These are phyloP conservation scores for Carpinus fangiana DNA, from an alignment of 306 rosid species.

Conservation along the genomic window DNA sequence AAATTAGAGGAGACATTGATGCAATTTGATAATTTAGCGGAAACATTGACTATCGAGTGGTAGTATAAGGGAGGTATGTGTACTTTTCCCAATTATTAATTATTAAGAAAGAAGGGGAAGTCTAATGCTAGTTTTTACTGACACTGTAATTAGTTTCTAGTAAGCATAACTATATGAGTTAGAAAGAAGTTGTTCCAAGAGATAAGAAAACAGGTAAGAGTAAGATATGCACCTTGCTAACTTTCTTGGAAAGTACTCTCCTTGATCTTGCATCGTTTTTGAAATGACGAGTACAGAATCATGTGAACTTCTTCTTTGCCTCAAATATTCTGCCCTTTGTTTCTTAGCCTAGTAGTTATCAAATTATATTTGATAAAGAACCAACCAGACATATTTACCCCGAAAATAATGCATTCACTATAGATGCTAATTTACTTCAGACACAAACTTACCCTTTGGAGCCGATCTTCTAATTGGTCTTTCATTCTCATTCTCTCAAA, in stretches of 20 bases:
- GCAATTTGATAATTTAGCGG: no score
- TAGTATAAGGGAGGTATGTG: no score
- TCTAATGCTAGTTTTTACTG: background rate
- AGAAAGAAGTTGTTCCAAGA: background rate
- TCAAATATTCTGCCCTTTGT: constrained; percentile 22
- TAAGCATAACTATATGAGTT: background rate
- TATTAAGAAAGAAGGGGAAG: background rate
- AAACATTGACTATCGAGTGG: no score
- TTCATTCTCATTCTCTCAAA: constrained; percentile 41
- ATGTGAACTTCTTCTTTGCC: constrained; percentile 14
- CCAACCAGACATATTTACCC: background rate
- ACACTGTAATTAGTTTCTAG: background rate
- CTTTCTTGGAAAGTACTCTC: constrained; percentile 5
- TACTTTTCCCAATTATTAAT: background rate
- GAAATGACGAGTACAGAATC: background rate
- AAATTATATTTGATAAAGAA: constrained; percentile 3
- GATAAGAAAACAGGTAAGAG: background rate
- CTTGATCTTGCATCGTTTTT: constrained; percentile 4
- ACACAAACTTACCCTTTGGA: constrained; percentile 45
- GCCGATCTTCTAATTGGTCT: constrained; percentile 51
- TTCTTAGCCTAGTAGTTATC: constrained; percentile 15
- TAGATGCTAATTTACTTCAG: background rate
- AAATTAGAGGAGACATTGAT: no score
- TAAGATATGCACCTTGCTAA: constrained; percentile 22
- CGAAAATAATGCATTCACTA: background rate